Conservation (phyloP, 169 alveolate species). For the Plasmodium cynomolgi region DNA sequence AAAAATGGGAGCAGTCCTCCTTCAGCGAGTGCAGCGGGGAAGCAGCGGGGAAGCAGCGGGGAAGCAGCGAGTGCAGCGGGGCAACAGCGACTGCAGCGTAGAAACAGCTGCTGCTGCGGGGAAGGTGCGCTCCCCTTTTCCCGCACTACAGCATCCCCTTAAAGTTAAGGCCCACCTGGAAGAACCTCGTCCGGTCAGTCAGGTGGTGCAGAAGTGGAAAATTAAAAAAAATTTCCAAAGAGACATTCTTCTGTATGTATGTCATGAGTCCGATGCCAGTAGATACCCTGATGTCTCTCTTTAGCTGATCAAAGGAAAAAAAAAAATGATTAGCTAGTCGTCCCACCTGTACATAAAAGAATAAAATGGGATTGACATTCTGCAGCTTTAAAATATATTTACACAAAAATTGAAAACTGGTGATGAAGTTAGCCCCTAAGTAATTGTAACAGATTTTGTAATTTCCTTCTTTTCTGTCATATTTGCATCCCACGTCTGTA, state of each 20-base stretch:
- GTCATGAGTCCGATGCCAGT: conserved; percentile 68
- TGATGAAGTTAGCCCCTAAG: conserved; percentile 54
- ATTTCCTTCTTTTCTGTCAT: conserved; percentile 8
- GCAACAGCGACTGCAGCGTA: not conserved
- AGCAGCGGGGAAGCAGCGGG: no score
- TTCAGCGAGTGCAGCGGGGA: not conserved
- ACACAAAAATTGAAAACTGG: conserved; percentile 38
- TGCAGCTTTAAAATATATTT: conserved; percentile 46
- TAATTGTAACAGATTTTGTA: conserved; percentile 44
- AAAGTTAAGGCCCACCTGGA: conserved; percentile 69
- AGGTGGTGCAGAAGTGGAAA: conserved; percentile 19
- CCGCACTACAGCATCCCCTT: conserved; percentile 3
- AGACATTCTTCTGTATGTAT: conserved; percentile 54
- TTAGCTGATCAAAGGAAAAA: conserved; percentile 27
- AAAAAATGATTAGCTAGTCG: conserved; percentile 17
- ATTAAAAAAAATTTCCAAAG: conserved; percentile 48
- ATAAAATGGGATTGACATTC: conserved; percentile 50
- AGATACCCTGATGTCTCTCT: conserved; percentile 24
- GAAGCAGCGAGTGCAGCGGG: not conserved
- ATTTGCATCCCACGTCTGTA: conserved; percentile 28
- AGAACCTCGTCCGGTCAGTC: conserved; percentile 45
- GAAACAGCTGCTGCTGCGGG: no score
- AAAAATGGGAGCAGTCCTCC: not conserved
- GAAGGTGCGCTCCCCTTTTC: not conserved
- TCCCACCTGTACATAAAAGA: conserved; percentile 55